Percentiles rank a stretch among this genome's conserved stretches.
These are phyloP conservation scores for Tuber calosporum DNA, from an alignment of 495 filamentous ascomycete species.

Conservation along the genomic window DNA sequence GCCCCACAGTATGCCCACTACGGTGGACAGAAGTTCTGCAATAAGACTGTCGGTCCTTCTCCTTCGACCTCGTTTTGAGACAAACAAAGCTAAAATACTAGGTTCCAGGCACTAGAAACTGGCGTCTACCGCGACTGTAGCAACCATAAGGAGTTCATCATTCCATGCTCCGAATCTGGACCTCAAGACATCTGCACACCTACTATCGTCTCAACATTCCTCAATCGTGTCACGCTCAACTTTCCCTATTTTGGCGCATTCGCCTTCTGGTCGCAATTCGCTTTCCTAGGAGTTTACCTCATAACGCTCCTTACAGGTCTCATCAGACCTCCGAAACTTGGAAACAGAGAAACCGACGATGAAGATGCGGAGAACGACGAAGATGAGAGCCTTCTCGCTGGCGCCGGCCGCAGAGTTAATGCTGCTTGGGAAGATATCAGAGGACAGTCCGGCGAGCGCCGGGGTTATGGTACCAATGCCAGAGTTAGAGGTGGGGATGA, in stretches of 20 bases:
- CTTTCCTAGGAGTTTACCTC: slow-evolving; percentile 75
- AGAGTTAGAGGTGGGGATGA: not conserved
- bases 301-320: slow-evolving; percentile 67
- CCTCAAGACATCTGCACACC: slow-evolving; percentile 78
- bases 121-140: slow-evolving; percentile 54
- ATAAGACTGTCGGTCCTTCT: slow-evolving; percentile 45
- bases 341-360: slow-evolving; percentile 73
- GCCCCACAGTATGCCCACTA: slow-evolving; percentile 93
- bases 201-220: slow-evolving; percentile 78
- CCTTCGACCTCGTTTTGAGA: slow-evolving; percentile 1
- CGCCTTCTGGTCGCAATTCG: slow-evolving; percentile 91
- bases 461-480: slow-evolving; percentile 21
- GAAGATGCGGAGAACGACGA: slow-evolving; percentile 90
- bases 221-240: slow-evolving; percentile 88
- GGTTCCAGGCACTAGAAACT: slow-evolving; percentile 17
- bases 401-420: slow-evolving; percentile 67
- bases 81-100: slow-evolving; percentile 6
- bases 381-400: slow-evolving; percentile 82
- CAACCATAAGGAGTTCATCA: slow-evolving; percentile 62
- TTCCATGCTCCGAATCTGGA: slow-evolving; percentile 69
- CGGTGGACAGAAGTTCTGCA: slow-evolving; percentile 90
- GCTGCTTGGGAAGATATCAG: slow-evolving; percentile 72
- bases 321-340: slow-evolving; percentile 69
- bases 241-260: slow-evolving; percentile 94
- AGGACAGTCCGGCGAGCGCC: slow-evolving; percentile 20